Conservation (phyloP, 2,329 filamentous ascomycete genomes). For the Ramularia collo-cygni region DNA sequence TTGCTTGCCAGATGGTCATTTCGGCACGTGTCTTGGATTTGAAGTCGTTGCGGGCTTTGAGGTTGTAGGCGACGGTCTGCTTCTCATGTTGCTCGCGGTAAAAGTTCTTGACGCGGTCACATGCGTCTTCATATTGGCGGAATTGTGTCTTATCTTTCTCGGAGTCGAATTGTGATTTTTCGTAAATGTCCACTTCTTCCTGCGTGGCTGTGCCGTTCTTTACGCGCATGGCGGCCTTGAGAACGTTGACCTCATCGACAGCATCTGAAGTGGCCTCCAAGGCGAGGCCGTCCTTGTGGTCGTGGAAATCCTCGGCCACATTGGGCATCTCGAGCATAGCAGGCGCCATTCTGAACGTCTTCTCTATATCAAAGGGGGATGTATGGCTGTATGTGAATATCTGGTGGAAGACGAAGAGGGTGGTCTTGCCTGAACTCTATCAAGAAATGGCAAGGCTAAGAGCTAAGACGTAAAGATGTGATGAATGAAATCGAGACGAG, state of each 20-base stretch:
- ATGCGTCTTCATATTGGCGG: constrained; percentile 75
- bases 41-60: constrained; percentile 68
- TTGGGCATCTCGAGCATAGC: constrained; percentile 38
- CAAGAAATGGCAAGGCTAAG: too few relatives aligned
- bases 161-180: constrained; percentile 60
- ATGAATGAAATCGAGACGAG: constrained; percentile 1
- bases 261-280: constrained; percentile 54
- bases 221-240: constrained; percentile 49
- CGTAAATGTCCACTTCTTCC: constrained; percentile 45
- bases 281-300: constrained; percentile 49
- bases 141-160: constrained; percentile 74
- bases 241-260: constrained; percentile 54
- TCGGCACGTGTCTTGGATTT: constrained; percentile 59
- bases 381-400: neutral
- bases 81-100: constrained; percentile 66
- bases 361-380: constrained; percentile 29
- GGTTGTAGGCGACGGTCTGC: constrained; percentile 78
- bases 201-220: constrained; percentile 41
- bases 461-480: constrained; percentile 1
- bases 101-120: constrained; percentile 78
- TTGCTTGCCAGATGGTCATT: constrained; percentile 86
- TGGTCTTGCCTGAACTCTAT: too few relatives aligned
- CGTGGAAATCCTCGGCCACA: constrained; percentile 38
- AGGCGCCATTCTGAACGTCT: constrained; percentile 39
- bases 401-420: too few relatives aligned